Percentiles rank a stretch among this genome's conserved stretches.
Conservation (phyloP, 2,329 filamentous ascomycete species). For the Aspergillus persii region DNA sequence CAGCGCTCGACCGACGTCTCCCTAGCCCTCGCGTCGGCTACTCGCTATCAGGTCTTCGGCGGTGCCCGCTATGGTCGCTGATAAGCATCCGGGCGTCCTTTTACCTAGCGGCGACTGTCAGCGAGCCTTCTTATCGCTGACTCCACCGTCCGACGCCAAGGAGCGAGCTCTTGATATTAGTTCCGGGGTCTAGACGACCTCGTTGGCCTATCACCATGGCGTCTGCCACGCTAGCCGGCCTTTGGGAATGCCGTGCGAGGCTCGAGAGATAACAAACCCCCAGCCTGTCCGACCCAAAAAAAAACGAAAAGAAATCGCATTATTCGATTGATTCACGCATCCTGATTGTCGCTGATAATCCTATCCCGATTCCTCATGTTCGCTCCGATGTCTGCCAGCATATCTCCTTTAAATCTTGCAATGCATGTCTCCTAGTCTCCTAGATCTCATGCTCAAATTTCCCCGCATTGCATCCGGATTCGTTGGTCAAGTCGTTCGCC, state of each 20-base stretch:
- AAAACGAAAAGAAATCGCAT: slow-evolving; percentile 2
- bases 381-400: neutral
- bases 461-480: neutral
- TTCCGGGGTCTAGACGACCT: neutral
- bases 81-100: slow-evolving; percentile 3
- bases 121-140: neutral
- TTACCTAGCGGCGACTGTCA: neutral
- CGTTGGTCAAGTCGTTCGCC: too few relatives aligned
- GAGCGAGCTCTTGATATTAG: neutral
- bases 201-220: neutral
- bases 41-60: slow-evolving; percentile 11
- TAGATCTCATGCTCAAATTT: neutral
- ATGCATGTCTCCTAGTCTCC: neutral
- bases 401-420: neutral
- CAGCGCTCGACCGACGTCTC: neutral
- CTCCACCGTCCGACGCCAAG: neutral
- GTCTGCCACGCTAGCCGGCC: neutral
- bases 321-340: slow-evolving; percentile 20
- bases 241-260: neutral
- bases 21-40: neutral
- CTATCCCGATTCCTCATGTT: neutral
- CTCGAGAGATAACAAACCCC: slow-evolving; percentile 15
- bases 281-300: neutral
- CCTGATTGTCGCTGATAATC: slow-evolving; percentile 7
- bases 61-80: slow-evolving; percentile 2